Conservation (phyloP, 768 basidiomycete genomes). For the Podaxis sp. region DNA sequence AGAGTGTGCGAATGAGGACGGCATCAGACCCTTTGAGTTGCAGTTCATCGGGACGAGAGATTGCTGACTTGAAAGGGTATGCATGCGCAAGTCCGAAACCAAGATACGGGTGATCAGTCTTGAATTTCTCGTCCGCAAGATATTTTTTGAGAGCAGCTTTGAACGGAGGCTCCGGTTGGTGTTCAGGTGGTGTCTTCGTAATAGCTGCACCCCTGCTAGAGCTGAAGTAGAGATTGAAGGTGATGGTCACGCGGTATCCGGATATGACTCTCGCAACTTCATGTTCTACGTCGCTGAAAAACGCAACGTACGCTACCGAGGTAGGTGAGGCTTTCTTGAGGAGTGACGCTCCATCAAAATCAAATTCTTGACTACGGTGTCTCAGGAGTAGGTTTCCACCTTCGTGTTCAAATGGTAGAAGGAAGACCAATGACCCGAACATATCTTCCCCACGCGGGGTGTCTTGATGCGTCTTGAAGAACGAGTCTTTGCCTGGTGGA, state of each 20-base stretch:
- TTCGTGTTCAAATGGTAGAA: slow-evolving; percentile 38
- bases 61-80: slow-evolving; percentile 18
- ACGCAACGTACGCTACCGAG: slow-evolving; percentile 29
- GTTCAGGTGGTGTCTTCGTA: background rate
- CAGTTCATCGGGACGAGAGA: background rate
- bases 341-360: background rate
- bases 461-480: slow-evolving; percentile 45
- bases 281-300: slow-evolving; percentile 36
- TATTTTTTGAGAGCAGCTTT: background rate
- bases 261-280: slow-evolving; percentile 29
- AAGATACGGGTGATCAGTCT: slow-evolving; percentile 16
- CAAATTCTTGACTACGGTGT: slow-evolving; percentile 12
- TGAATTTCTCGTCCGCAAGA: background rate
- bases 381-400: slow-evolving; percentile 37
- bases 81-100: slow-evolving; percentile 29
- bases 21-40: background rate
- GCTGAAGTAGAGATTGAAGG: slow-evolving; percentile 34
- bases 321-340: slow-evolving; percentile 12
- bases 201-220: background rate
- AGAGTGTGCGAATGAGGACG: background rate
- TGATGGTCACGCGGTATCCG: slow-evolving; percentile 36
- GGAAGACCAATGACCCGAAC: slow-evolving; percentile 46
- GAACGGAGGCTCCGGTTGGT: slow-evolving; percentile 6
- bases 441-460: slow-evolving; percentile 37
- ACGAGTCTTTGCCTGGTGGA: slow-evolving; percentile 22